Evolutionary conservation across 345 rosid genomes (phyloP), one percentile per base, ranked within the genome.

Genomic region (Populus davidiana): DNA sequence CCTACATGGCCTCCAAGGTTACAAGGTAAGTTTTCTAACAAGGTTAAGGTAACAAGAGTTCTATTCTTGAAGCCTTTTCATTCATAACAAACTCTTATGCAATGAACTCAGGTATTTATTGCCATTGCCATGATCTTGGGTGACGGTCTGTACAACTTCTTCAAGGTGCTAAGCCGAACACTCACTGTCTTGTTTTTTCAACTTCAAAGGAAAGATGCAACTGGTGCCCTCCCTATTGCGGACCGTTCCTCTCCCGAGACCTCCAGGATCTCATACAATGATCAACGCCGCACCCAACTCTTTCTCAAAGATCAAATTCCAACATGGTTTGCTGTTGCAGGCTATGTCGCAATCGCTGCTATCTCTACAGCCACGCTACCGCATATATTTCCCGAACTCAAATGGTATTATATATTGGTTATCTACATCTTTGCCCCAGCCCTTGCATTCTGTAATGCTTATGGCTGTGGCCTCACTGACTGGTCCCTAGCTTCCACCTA

Each of bases 401-500:
- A 83, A 67, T 83, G 83, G 86, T 83, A 83, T 62, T 70, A 76
- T 52, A 77, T 83, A 5, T 8, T 83, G 75, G 83, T 54, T 59
- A 70, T 72, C 12, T 64, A 64, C 68, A 27, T 64, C 36, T 27
- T 64, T 33, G 38, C 83, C 35, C 83, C 80, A 6, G 29, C 36
- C 63, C 67, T 83, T 16, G 84, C 71, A 17, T 81, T 81, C 69
- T 83, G 83, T 23, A 79, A 83, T n/a, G 86, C 83, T 13, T 83
- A 83, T 12, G 81, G 86, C 5, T 72, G 78, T n/a, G 83, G 86
- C 52, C 83, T 83, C 64, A 79, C 83, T 3, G 81, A 83, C 39
- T 79, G 80, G 74, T 76, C 80, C 17, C 75, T 83, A 8, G 54
- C 76, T 0, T 76, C 77, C n/a, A 79, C 63, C 18, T 79, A 79